phyloP scores from a whole-genome alignment of 768 basidiomycete species.

The Pleurotus ostreatus region DNA sequence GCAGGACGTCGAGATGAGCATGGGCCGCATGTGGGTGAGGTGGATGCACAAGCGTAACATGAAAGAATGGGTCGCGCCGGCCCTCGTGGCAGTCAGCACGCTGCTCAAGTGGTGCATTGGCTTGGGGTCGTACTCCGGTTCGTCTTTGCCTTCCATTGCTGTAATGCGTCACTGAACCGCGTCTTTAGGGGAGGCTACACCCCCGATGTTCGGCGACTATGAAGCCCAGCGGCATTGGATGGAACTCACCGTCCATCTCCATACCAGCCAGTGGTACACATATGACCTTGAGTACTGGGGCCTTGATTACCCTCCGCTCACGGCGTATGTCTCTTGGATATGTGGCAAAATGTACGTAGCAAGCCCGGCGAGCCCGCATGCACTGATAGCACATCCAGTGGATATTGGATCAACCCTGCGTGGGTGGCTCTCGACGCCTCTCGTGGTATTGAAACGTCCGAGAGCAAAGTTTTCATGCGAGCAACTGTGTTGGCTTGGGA shows the following conservation, averaged over 20 bases:
- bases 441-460: constrained; percentile 65
- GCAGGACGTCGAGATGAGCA: constrained; percentile 26
- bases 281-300: constrained; percentile 93
- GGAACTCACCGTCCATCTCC: constrained; percentile 81
- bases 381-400: constrained; percentile 17
- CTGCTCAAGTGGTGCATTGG: constrained; percentile 69
- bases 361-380: too few relatives aligned
- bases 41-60: constrained; percentile 77
- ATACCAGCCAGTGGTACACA: constrained; percentile 76
- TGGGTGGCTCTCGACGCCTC: constrained; percentile 75
- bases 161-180: background rate
- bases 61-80: constrained; percentile 56
- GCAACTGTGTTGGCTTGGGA: constrained; percentile 69
- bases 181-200: constrained; percentile 54
- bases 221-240: constrained; percentile 96
- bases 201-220: constrained; percentile 89
- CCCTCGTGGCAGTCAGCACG: constrained; percentile 45
- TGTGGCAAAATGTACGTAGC: constrained; percentile 68
- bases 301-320: constrained; percentile 91
- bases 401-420: constrained; percentile 35
- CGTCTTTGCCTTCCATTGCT: background rate
- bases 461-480: constrained; percentile 78
- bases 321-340: constrained; percentile 85
- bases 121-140: constrained; percentile 81
- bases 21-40: constrained; percentile 62